These are phyloP conservation scores for Cornus controversa DNA, from an alignment of 148 eudicot species.

Conservation along the genomic window DNA sequence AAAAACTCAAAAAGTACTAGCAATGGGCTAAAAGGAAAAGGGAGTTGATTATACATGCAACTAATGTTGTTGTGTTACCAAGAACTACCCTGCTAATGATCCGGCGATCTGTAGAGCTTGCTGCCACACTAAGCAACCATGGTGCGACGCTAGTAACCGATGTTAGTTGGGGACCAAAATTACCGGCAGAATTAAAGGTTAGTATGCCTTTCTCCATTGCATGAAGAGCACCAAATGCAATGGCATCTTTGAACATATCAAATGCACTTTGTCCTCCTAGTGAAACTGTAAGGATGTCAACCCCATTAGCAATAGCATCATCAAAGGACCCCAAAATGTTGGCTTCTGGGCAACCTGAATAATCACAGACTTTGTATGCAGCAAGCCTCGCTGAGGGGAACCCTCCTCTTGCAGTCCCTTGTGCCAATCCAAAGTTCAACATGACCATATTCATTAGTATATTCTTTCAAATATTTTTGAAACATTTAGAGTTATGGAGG, in stretches of 20 bases:
- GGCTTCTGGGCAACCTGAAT: background rate
- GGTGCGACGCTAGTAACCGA: conserved; percentile 39
- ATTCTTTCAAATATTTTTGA: no score
- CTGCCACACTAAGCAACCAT: conserved; percentile 47
- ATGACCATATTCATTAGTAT: no score
- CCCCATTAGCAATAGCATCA: conserved; percentile 63
- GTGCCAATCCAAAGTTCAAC: conserved; percentile 32
- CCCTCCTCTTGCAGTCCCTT: conserved; percentile 54
- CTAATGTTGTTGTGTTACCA: conserved; percentile 24
- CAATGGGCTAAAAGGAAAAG: background rate
- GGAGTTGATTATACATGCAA: conserved; percentile 13
- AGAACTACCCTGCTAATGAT: conserved; percentile 24
- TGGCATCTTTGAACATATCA: background rate
- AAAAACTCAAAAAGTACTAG: no score
- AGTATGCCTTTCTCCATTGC: conserved; percentile 44
- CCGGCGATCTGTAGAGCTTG: conserved; percentile 27
- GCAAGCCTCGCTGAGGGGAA: conserved; percentile 52
- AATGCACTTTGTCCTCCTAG: background rate
- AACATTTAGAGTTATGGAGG: no score
- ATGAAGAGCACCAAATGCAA: conserved; percentile 27
- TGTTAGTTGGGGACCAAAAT: background rate
- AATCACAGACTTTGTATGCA: conserved; percentile 42
- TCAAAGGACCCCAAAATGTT: conserved; percentile 45
- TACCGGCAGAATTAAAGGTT: conserved; percentile 38
- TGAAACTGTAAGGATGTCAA: conserved; percentile 50